Conservation (phyloP, 371 early-diverging fungal genomes). For the Actinomucor elegans region DNA sequence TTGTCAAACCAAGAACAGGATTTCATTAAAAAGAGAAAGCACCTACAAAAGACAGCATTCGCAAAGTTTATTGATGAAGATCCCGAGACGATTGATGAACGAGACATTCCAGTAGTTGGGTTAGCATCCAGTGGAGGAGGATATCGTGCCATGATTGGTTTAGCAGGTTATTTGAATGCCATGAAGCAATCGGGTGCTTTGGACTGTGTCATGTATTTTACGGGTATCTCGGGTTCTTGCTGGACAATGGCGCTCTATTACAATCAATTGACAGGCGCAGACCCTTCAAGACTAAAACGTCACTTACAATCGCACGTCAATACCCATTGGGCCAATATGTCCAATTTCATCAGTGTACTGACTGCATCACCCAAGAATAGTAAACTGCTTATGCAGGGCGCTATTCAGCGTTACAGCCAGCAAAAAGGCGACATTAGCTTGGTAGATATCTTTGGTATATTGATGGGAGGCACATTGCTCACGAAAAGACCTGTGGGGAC, state of each 20-base stretch:
- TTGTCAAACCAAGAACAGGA: constrained; percentile 47
- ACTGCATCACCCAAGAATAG: constrained; percentile 39
- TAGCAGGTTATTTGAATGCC: constrained; percentile 57
- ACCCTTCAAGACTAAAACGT: constrained; percentile 14
- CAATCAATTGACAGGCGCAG: constrained; percentile 23
- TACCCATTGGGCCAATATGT: constrained; percentile 44
- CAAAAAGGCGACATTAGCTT: constrained; percentile 47
- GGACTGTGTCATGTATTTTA: constrained; percentile 63
- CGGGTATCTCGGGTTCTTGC: constrained; percentile 61
- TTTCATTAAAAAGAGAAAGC: constrained; percentile 48
- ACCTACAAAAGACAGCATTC: constrained; percentile 53
- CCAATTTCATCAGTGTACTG: constrained; percentile 37
- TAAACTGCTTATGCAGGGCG: constrained; percentile 50
- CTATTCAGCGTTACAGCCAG: constrained; percentile 52
- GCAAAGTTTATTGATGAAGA: constrained; percentile 68
- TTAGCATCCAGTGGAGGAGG: constrained; percentile 76
- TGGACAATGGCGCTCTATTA: constrained; percentile 53
- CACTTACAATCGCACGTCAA: constrained; percentile 36
- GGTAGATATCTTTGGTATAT: constrained; percentile 69
- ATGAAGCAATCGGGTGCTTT: constrained; percentile 56
- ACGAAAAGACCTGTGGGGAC: constrained; percentile 16
- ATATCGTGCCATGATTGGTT: constrained; percentile 71
- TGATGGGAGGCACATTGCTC: constrained; percentile 61
- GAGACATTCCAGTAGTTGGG: constrained; percentile 67
- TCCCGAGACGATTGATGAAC: constrained; percentile 46